phyloP scores from a whole-genome alignment of 2,329 filamentous ascomycete species.

The Plenodomus lindquistii region DNA sequence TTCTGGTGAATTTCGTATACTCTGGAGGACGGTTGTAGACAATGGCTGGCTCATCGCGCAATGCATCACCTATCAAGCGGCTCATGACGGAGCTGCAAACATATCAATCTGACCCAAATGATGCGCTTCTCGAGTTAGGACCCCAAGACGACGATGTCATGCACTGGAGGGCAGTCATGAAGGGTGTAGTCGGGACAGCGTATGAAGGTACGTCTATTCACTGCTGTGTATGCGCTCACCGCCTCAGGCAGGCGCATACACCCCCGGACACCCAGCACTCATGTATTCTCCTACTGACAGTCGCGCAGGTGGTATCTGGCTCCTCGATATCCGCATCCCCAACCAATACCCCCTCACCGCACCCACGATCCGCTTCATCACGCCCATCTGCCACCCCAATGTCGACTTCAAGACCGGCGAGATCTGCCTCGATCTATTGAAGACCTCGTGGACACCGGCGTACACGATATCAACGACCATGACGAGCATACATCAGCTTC shows the following conservation, averaged over 20 bases:
- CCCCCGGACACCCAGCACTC: neutral
- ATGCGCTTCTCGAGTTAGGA: constrained; percentile 60
- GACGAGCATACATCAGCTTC: constrained; percentile 71
- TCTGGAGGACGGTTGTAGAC: neutral
- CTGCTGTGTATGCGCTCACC: neutral
- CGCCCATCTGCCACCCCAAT: constrained; percentile 46
- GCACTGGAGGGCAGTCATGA: constrained; percentile 64
- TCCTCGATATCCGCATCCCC: constrained; percentile 76
- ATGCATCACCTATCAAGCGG: constrained; percentile 56
- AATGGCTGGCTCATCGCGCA: constrained; percentile 41
- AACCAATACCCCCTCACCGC: constrained; percentile 76
- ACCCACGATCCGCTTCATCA: constrained; percentile 80
- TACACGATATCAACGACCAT: constrained; percentile 79
- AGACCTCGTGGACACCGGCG: constrained; percentile 76
- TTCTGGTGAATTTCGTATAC: neutral
- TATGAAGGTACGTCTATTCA: constrained; percentile 57
- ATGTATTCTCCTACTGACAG: neutral
- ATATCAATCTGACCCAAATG: constrained; percentile 60
- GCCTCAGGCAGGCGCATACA: neutral
- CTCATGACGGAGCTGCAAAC: constrained; percentile 65
- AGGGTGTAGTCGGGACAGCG: constrained; percentile 60
- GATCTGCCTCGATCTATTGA: constrained; percentile 89
- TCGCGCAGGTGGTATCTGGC: constrained; percentile 72
- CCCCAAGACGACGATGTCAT: constrained; percentile 62
- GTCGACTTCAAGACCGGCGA: constrained; percentile 69